These are phyloP conservation scores for Phytopythium delawarense DNA, from an alignment of 352 stramenopile genomes.

Conservation along the genomic window DNA sequence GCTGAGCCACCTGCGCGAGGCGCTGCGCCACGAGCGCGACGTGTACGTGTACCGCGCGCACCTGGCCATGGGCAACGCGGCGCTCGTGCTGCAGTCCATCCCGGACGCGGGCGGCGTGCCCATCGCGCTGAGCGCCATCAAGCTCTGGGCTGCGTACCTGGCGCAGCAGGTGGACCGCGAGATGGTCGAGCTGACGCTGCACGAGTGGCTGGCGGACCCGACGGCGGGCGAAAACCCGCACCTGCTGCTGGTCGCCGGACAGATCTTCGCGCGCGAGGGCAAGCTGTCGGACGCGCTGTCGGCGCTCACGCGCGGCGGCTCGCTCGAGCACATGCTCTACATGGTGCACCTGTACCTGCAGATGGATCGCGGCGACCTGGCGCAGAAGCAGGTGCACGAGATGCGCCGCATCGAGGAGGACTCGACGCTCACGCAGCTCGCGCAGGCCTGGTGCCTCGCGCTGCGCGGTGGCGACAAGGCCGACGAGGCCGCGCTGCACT, in stretches of 20 bases:
- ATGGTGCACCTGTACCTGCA: constrained; percentile 86
- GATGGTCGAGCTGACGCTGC: constrained; percentile 89
- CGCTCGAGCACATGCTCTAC: constrained; percentile 92
- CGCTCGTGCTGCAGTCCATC: constrained; percentile 88
- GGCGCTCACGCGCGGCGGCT: constrained; percentile 85
- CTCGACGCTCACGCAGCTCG: constrained; percentile 93
- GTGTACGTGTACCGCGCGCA: constrained; percentile 93
- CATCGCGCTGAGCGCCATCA: constrained; percentile 79
- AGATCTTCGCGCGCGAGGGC: constrained; percentile 91
- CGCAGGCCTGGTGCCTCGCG: constrained; percentile 85
- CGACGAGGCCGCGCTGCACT: constrained; percentile 90
- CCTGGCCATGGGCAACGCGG: constrained; percentile 86
- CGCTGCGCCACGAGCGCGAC: constrained; percentile 90
- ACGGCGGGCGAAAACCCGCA: constrained; percentile 83
- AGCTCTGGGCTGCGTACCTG: constrained; percentile 85
- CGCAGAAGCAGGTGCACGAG: constrained; percentile 80
- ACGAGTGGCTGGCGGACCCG: constrained; percentile 86
- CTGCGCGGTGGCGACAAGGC: constrained; percentile 79
- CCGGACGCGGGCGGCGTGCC: constrained; percentile 52
- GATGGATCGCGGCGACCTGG: constrained; percentile 94
- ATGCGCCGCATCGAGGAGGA: constrained; percentile 95
- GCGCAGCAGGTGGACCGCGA: constrained; percentile 70
- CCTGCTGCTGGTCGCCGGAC: constrained; percentile 91
- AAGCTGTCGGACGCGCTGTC: constrained; percentile 94
- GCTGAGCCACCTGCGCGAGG: constrained; percentile 80